Evolutionary conservation across 148 eudicot genomes (phyloP), one percentile per base, ranked within the genome.

Genomic region (Amaranthus cruentus): DNA sequence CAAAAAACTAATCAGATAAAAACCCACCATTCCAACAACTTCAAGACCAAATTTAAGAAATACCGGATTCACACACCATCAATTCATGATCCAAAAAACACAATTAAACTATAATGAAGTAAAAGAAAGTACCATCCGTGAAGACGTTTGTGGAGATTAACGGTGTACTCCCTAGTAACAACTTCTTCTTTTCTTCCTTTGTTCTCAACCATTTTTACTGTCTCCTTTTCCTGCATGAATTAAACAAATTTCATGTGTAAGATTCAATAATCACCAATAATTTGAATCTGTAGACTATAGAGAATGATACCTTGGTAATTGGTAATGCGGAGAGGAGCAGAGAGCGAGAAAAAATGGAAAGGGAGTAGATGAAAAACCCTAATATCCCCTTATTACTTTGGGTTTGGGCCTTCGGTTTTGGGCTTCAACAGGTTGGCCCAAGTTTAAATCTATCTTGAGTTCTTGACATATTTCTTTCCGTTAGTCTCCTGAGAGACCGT

Each of bases 141-240:
- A 58, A 82, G 81, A 67, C 87, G 85, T 44, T 77, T 85, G 77
- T 85, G 85, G 72, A 82, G 87, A 76, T 84, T 84, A 44, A 84
- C 76, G 52, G 87, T 84, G 81, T 79, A 82, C 78, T 84, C 87
- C n/a, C 87, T 57, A 68, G 83, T 80, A 8, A 82, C 87, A 7
- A 82, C 85, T 58, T 85, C 87, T 71, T 85, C 87, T 64, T 85
- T 85, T 68, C 87, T 75, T 49, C 83, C 83, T 73, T 79, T 81
- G 50, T 71, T 80, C 55, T 80, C 83, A 77, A 75, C 85, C 87
- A 85, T 85, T 79, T 77, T 84, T 65, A 54, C 53, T 69, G 51
- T 51, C 4, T 51, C 51, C 49, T 15, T 42, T 9, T 54, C 59
- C 77, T 73, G 72, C 72, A 64, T 15, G 51, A 47, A 68, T 11